Evolutionary conservation across 192 early-diverging fungal genomes (phyloP).

Genomic region (Obelidium mucronatum): DNA sequence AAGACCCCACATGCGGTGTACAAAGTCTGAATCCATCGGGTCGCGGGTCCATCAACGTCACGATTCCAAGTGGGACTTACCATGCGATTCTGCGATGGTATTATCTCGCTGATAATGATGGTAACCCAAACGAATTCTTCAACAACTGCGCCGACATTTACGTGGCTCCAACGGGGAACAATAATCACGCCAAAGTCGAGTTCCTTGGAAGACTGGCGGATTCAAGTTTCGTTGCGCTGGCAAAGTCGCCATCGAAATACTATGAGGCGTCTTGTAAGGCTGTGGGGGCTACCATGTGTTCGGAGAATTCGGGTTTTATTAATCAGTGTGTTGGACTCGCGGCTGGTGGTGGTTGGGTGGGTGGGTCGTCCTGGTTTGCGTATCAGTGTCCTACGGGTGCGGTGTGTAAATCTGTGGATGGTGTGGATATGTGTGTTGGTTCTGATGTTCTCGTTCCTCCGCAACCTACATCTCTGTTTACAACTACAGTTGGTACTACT

Average conservation of each 20-base stretch:
- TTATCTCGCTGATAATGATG: conserved; percentile 18
- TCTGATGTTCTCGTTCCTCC: not conserved
- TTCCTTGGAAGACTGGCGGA: not conserved
- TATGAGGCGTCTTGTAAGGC: not conserved
- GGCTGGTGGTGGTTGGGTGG: not conserved
- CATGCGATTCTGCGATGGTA: conserved; percentile 19
- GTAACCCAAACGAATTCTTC: conserved; percentile 15
- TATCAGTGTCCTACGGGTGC: conserved; percentile 9
- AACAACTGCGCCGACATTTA: no score
- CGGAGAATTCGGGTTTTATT: not conserved
- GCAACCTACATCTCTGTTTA: not conserved
- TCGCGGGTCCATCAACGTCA: not conserved
- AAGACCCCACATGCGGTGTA: conserved; percentile 25
- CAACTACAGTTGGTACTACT: not conserved
- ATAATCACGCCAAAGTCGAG: not conserved
- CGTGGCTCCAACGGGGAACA: not conserved
- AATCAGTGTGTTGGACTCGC: conserved; percentile 6
- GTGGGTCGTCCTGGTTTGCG: not conserved
- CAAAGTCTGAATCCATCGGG: not conserved
- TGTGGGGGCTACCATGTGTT: not conserved
- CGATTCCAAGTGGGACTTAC: conserved; percentile 27
- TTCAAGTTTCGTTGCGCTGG: not conserved
- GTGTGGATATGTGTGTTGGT: not conserved
- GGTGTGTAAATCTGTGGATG: not conserved
- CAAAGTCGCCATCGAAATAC: not conserved